Evolutionary conservation across 352 stramenopile genomes (phyloP), one percentile per base, ranked within the genome.

Genomic region (Phytophthora aleatoria): DNA sequence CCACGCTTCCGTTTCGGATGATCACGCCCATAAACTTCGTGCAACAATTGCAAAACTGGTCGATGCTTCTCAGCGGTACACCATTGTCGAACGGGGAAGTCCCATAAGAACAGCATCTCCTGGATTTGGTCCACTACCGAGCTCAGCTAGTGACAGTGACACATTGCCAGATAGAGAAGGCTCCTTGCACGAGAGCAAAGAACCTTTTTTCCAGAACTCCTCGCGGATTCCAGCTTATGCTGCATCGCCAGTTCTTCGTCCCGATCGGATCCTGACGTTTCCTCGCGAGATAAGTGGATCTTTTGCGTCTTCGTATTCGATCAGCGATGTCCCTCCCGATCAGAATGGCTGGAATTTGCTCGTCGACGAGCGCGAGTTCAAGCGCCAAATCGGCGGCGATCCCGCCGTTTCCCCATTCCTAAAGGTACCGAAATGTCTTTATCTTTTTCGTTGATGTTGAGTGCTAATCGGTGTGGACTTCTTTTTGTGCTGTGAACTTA

Each of bases 301-400:
- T 4, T 95, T 95, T 65, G 84, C 84, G 1, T 92, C 86, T 67
- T 79, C 77, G 15, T 92, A 92, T 61, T 73, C 63, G 8, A 62
- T 89, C 13, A 63, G 64, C 7, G 65, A 68, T 30, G 35, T 82
- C 12, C 54, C 73, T 24, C 47, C 74, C 3, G 81, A 91, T 31
- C 49, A 77, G 12, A 76, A 94, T 69, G 87, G 87, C 10, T 95
- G 87, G 87, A 80, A 89, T 55, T 43, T 95, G 16, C 92, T 89
- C 55, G 58, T 83, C 3, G 84, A 94, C 41, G 79, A 91, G 39
- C 71, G 73, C 10, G 87, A 95, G 41, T 94, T 93, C 60, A 85
- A 89, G 47, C 81, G 87, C 3, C 85, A 94, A 64, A 90, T 93
- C 51, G 74, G 74, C n/a, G 70, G 71, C 1, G 78, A 92, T 54